phyloP scores from a whole-genome alignment of 441 rosid genomes.

The Pelargonium myrrhifolium region DNA sequence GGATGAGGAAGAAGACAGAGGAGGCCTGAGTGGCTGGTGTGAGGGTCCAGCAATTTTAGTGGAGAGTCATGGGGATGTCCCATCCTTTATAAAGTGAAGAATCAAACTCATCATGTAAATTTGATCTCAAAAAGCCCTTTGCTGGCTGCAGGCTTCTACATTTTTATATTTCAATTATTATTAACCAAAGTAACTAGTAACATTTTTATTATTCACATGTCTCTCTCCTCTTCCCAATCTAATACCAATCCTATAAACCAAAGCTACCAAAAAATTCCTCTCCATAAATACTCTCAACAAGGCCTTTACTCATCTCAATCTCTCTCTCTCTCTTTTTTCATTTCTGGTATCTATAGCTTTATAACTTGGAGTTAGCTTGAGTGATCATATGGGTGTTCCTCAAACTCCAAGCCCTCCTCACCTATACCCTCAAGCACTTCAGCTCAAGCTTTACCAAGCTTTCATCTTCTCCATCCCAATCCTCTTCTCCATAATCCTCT shows the following conservation, averaged over 20 bases:
- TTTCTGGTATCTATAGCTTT: background rate
- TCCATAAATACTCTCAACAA: conserved; percentile 19
- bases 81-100: conserved; percentile 30
- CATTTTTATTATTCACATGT: conserved; percentile 14
- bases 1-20: conserved; percentile 23
- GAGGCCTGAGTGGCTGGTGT: conserved; percentile 21
- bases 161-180: conserved; percentile 10
- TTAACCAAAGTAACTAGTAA: conserved; percentile 12
- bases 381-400: conserved; percentile 48
- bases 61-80: conserved; percentile 42
- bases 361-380: background rate
- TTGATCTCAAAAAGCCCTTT: conserved; percentile 28
- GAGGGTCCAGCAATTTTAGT: conserved; percentile 36
- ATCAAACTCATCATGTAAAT: conserved; percentile 29
- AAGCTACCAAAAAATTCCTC: background rate
- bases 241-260: conserved; percentile 16
- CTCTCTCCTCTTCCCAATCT: conserved; percentile 19
- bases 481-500: conserved; percentile 79
- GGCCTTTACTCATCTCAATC: conserved; percentile 13
- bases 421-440: conserved; percentile 73
- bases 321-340: background rate
- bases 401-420: conserved; percentile 54
- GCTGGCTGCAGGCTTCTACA: conserved; percentile 13
- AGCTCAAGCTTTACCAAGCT: conserved; percentile 87
- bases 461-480: conserved; percentile 95